These are phyloP conservation scores for Phascolomyces articulosus DNA, from an alignment of 371 early-diverging fungal genomes.

Conservation along the genomic window DNA sequence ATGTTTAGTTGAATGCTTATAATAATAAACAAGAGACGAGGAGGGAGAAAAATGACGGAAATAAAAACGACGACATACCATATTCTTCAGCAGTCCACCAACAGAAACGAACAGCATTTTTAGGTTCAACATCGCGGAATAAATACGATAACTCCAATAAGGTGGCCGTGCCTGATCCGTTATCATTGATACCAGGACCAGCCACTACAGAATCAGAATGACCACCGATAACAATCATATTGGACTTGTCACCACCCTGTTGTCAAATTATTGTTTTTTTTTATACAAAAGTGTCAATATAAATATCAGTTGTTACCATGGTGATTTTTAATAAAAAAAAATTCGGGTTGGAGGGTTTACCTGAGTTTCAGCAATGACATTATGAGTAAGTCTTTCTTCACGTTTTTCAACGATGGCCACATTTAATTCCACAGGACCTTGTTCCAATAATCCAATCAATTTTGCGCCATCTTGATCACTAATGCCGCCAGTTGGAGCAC, in stretches of 20 bases:
- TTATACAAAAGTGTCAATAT: too few relatives aligned
- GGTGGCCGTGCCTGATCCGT: constrained; percentile 71
- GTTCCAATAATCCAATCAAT: constrained; percentile 2
- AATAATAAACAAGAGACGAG: too few relatives aligned
- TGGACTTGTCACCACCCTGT: constrained; percentile 19
- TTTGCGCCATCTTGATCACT: constrained; percentile 16
- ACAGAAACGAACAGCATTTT: constrained; percentile 44
- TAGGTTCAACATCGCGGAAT: constrained; percentile 28
- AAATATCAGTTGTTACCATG: background rate
- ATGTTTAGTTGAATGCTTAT: too few relatives aligned
- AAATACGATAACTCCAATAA: constrained; percentile 66
- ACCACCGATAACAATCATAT: constrained; percentile 26
- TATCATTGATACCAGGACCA: constrained; percentile 75
- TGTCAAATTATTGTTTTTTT: too few relatives aligned
- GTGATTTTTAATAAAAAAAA: background rate
- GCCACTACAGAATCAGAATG: constrained; percentile 63
- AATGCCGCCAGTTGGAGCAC: constrained; percentile 22
- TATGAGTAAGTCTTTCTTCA: constrained; percentile 18
- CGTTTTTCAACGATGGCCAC: constrained; percentile 20
- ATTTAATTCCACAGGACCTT: constrained; percentile 2
- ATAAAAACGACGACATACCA: too few relatives aligned
- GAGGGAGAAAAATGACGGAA: too few relatives aligned
- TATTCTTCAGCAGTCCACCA: constrained; percentile 85
- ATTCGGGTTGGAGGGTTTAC: background rate
- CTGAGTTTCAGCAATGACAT: constrained; percentile 24